A percentile compares a stretch with the other conserved stretches of the same genome.
Evolutionary conservation across 805 yeast species (phyloP).

Genomic region (Starmerella ratchasimensis): DNA sequence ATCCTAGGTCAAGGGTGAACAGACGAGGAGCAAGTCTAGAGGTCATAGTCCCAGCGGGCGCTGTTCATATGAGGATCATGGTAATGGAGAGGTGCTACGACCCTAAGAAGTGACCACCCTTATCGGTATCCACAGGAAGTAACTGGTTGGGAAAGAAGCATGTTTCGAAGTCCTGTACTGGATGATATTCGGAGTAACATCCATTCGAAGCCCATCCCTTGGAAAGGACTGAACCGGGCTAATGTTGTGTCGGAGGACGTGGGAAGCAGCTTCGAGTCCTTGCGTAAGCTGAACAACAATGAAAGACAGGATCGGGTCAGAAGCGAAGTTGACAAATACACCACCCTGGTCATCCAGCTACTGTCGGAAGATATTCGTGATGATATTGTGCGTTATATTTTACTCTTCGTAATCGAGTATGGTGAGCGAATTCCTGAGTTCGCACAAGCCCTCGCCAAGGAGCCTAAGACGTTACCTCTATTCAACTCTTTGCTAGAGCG

Average conservation of each 20-base stretch:
- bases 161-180: conserved; percentile 21
- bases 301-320: conserved; percentile 24
- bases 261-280: conserved; percentile 44
- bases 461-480: conserved; percentile 34
- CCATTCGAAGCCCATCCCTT: conserved; percentile 70
- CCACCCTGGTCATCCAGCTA: conserved; percentile 41
- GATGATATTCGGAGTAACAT: conserved; percentile 38
- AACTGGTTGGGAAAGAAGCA: too few relatives aligned
- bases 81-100: too few relatives aligned
- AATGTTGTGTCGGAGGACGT: conserved; percentile 53
- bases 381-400: conserved; percentile 51
- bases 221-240: conserved; percentile 81
- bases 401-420: conserved; percentile 50
- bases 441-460: conserved; percentile 30
- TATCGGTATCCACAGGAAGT: too few relatives aligned
- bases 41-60: neutral
- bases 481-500: conserved; percentile 33
- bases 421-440: conserved; percentile 22
- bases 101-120: too few relatives aligned
- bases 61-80: neutral
- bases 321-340: conserved; percentile 37
- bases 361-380: conserved; percentile 42
- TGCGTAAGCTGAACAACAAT: conserved; percentile 34
- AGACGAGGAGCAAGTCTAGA: too few relatives aligned
- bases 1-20: too few relatives aligned